Evolutionary conservation across 148 eudicot genomes (phyloP).

Genomic region (Salicornia ramosissima): DNA sequence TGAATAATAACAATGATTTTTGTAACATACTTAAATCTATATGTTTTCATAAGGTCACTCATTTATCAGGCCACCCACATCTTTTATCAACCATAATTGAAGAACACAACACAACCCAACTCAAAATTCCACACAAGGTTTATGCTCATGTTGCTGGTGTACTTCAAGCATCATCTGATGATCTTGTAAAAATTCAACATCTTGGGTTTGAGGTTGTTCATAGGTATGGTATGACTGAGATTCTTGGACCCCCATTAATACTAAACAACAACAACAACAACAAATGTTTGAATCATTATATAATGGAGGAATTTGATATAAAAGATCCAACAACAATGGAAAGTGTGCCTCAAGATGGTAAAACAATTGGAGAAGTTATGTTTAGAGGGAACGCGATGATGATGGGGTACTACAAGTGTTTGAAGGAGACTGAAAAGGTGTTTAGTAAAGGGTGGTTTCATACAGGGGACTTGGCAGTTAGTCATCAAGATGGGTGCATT

Average conservation of each 20-base stretch:
- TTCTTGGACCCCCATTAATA: slow-evolving; percentile 20
- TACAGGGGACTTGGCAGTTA: slow-evolving; percentile 19
- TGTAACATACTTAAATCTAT: slow-evolving; percentile 10
- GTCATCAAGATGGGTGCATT: slow-evolving; percentile 11
- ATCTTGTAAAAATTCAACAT: not conserved
- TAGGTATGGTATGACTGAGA: slow-evolving; percentile 29
- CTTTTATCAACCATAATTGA: slow-evolving; percentile 2
- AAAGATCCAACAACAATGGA: slow-evolving; percentile 22
- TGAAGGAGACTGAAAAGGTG: not conserved
- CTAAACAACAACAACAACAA: not conserved
- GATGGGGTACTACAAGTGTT: slow-evolving; percentile 17
- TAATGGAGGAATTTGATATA: slow-evolving; percentile 24
- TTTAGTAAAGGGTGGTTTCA: slow-evolving; percentile 23
- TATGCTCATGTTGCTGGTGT: slow-evolving; percentile 22
- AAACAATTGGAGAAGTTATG: slow-evolving; percentile 26
- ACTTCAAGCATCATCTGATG: not conserved
- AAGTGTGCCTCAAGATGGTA: slow-evolving; percentile 22
- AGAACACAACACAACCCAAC: not conserved
- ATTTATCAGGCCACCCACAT: slow-evolving; percentile 23
- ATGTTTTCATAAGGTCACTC: slow-evolving; percentile 15
- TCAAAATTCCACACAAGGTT: slow-evolving; percentile 11
- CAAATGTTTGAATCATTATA: not conserved
- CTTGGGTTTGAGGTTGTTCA: slow-evolving; percentile 20
- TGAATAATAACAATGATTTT: not conserved
- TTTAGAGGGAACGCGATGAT: slow-evolving; percentile 21